A percentile compares a stretch with the other conserved stretches of the same genome.
phyloP scores from a whole-genome alignment of 2,329 filamentous ascomycete species.

The Corinectria fuckeliana region DNA sequence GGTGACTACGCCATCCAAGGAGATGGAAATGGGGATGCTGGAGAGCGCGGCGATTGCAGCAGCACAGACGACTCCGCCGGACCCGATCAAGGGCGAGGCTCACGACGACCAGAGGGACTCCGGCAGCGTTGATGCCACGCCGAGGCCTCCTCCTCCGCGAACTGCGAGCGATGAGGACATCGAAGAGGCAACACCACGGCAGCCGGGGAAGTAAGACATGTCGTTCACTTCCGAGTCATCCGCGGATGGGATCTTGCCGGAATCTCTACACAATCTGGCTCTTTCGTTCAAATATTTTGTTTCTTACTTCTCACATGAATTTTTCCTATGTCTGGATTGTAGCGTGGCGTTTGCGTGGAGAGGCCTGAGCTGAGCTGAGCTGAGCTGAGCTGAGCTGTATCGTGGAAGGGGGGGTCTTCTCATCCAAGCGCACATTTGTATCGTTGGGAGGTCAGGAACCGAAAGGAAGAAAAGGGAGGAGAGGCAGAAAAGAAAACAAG shows the following conservation, averaged over 20 bases:
- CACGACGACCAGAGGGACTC: slow-evolving; percentile 12
- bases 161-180: slow-evolving; percentile 23
- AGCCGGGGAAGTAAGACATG: slow-evolving; percentile 35
- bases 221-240: neutral
- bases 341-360: slow-evolving; percentile 40
- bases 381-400: slow-evolving; percentile 27
- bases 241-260: neutral
- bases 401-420: slow-evolving; percentile 18
- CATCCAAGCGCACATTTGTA: slow-evolving; percentile 19
- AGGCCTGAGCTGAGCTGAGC: slow-evolving; percentile 18
- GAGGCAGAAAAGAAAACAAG: slow-evolving; percentile 12
- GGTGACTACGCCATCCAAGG: slow-evolving; percentile 55
- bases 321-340: slow-evolving; percentile 37
- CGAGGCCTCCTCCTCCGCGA: slow-evolving; percentile 44
- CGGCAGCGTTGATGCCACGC: slow-evolving; percentile 51
- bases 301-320: slow-evolving; percentile 11
- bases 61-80: slow-evolving; percentile 38
- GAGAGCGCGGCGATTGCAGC: slow-evolving; percentile 21
- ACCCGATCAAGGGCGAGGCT: slow-evolving; percentile 23
- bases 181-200: slow-evolving; percentile 51
- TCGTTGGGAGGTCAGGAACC: neutral
- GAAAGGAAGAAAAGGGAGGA: neutral
- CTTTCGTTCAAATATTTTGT: slow-evolving; percentile 11
- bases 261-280: slow-evolving; percentile 14
- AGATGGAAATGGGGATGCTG: slow-evolving; percentile 44